Percentiles rank a stretch among this genome's conserved stretches.
Conservation (phyloP, 2,329 filamentous ascomycete genomes). For the Paecilomyces fulvus region DNA sequence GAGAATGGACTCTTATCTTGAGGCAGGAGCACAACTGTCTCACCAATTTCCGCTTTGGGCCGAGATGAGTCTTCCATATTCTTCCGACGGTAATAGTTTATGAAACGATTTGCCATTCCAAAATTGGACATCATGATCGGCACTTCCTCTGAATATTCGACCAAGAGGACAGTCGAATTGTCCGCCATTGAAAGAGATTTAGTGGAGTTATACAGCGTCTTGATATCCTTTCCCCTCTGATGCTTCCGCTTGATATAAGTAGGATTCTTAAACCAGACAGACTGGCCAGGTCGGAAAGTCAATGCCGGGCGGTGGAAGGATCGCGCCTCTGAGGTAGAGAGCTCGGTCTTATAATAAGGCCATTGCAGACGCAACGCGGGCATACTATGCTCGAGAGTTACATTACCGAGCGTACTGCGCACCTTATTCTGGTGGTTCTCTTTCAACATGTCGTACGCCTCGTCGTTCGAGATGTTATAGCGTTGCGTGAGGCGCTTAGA, state of each 20-base stretch:
- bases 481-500: constrained; percentile 67
- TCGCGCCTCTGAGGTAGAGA: constrained; percentile 62
- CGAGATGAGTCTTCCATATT: constrained; percentile 67
- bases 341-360: constrained; percentile 88
- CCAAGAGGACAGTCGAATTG: constrained; percentile 76
- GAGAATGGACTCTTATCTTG: constrained; percentile 96
- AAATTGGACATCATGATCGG: constrained; percentile 91
- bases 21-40: constrained; percentile 76
- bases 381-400: constrained; percentile 89
- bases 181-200: constrained; percentile 80
- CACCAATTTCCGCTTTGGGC: constrained; percentile 76
- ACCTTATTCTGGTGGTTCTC: constrained; percentile 97
- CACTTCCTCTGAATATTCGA: constrained; percentile 93
- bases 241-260: constrained; percentile 70
- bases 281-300: constrained; percentile 60
- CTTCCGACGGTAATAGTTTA: constrained; percentile 92
- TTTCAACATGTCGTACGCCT: constrained; percentile 90
- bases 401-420: constrained; percentile 79
- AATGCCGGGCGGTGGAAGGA: constrained; percentile 79
- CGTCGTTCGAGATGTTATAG: constrained; percentile 95
- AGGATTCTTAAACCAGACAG: constrained; percentile 66
- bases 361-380: constrained; percentile 85
- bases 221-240: constrained; percentile 68
- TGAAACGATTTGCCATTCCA: constrained; percentile 90
- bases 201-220: constrained; percentile 69